A percentile compares a stretch with the other conserved stretches of the same genome.
Conservation (phyloP, 352 stramenopile genomes). For the Stephanocyclus meneghinianus region DNA sequence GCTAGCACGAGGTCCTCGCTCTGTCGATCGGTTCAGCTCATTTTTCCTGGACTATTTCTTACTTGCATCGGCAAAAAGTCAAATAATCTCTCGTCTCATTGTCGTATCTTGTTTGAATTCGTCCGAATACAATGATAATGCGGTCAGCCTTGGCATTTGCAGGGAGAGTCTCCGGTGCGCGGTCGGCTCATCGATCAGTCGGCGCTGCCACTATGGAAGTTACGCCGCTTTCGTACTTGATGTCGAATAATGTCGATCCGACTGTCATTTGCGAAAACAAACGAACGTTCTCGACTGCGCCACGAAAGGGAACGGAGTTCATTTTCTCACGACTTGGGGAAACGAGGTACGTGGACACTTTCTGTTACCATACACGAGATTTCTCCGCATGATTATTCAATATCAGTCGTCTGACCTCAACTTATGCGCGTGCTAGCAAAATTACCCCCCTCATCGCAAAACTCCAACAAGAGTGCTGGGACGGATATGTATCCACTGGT, state of each 20-base stretch:
- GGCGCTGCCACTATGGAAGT: background rate
- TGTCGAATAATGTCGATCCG: background rate
- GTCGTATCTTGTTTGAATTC: background rate
- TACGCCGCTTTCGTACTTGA: background rate
- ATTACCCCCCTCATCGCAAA: constrained; percentile 38
- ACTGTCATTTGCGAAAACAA: background rate
- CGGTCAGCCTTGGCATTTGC: background rate
- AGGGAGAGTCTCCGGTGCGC: background rate
- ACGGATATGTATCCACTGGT: constrained; percentile 45
- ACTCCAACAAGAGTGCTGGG: constrained; percentile 53
- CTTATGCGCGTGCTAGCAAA: constrained; percentile 2
- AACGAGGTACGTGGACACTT: background rate
- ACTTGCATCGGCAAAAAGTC: too few species aligned
- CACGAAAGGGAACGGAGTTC: constrained; percentile 33
- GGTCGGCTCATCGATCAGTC: background rate
- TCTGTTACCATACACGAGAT: background rate
- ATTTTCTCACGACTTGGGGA: constrained; percentile 39
- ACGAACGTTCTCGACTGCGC: constrained; percentile 4
- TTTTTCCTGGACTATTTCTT: too few species aligned
- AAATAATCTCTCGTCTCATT: background rate
- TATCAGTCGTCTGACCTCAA: background rate
- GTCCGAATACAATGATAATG: background rate
- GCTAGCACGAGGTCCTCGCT: too few species aligned
- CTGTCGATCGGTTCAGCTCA: too few species aligned
- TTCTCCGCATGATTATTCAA: background rate